Evolutionary conservation across 2,329 filamentous ascomycete species (phyloP), one percentile per base, ranked within the genome.

Genomic region (Sordariomycetes sp.): DNA sequence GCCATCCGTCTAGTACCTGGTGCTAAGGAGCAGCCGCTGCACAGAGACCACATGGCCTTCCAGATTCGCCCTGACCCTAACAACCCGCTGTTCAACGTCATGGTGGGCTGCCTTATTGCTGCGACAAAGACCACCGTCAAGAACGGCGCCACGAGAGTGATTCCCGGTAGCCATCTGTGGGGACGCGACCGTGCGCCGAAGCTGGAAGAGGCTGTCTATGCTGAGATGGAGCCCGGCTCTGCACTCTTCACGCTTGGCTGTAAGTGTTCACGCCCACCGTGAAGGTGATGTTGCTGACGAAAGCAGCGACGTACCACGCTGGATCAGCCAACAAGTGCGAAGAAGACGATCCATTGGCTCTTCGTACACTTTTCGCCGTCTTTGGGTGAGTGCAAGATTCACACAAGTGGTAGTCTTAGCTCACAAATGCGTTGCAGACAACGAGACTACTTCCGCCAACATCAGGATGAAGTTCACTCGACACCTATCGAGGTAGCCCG

Each of bases 161-260:
- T 35, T 16, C 33, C 33, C 12, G 33, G 33, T 10, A 35, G 33
- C 24, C 33, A 35, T 21, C 33, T 35, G 16, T 35, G 33, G 33
- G 15, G 15, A 7, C 5, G 17, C 23, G 26, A 35, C 24, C 33
- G 33, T 20, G 23, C 30, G 17, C 26, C 33, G 10, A 35, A 21
- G 26, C n/a, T 20, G 4, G 33, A 35, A 17, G 33, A 35, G 20
- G 20, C 17, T 17, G 23, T 19, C 19, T 35, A 35, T 21, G 33
- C 33, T 14, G 34, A 35, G 20, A 31, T 35, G 34, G 34, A n/a
- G n/a, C 26, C 34, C 6, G 34, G 34, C 8, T 35, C 34, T 23
- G 34, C 26, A 8, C 19, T 35, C 9, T 35, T 35, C 14, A 35
- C 34, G 5, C 34, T 35, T 31, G 34, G 34, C 14, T 30, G 34